phyloP scores from a whole-genome alignment of 805 yeast species.

The Metschnikowia gelsemii region DNA sequence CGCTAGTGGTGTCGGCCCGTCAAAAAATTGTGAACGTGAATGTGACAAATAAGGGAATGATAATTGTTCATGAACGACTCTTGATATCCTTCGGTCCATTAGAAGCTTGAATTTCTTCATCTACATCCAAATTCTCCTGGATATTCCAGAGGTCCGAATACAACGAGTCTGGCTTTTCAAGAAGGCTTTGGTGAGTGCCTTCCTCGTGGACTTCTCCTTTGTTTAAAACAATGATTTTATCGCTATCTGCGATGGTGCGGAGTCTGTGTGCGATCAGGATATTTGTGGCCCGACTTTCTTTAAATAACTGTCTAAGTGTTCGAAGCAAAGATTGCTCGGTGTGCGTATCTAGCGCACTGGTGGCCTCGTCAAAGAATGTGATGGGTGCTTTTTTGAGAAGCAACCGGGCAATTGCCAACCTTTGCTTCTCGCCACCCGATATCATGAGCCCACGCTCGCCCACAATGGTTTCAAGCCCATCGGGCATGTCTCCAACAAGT shows the following conservation, averaged over 20 bases:
- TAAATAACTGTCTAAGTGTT: slow-evolving; percentile 70
- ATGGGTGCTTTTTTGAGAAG: slow-evolving; percentile 82
- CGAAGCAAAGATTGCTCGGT: slow-evolving; percentile 83
- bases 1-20: too few relatives aligned
- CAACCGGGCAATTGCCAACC: slow-evolving; percentile 92
- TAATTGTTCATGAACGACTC: not conserved
- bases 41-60: too few relatives aligned
- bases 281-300: slow-evolving; percentile 59
- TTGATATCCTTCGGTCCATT: not conserved
- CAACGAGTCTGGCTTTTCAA: slow-evolving; percentile 55
- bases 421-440: slow-evolving; percentile 98
- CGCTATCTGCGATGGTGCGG: slow-evolving; percentile 91
- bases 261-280: slow-evolving; percentile 92
- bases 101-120: slow-evolving; percentile 23
- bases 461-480: slow-evolving; percentile 80
- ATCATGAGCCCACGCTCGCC: slow-evolving; percentile 99
- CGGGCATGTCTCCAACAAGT: slow-evolving; percentile 70
- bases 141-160: slow-evolving; percentile 87
- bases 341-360: slow-evolving; percentile 94
- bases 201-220: slow-evolving; percentile 82
- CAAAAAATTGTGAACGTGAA: too few relatives aligned
- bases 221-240: slow-evolving; percentile 83
- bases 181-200: slow-evolving; percentile 72
- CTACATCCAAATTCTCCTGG: slow-evolving; percentile 74
- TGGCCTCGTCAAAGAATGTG: slow-evolving; percentile 95